phyloP scores from a whole-genome alignment of 1,284 basidiomycete species.

The Xerocomus minutiporus region DNA sequence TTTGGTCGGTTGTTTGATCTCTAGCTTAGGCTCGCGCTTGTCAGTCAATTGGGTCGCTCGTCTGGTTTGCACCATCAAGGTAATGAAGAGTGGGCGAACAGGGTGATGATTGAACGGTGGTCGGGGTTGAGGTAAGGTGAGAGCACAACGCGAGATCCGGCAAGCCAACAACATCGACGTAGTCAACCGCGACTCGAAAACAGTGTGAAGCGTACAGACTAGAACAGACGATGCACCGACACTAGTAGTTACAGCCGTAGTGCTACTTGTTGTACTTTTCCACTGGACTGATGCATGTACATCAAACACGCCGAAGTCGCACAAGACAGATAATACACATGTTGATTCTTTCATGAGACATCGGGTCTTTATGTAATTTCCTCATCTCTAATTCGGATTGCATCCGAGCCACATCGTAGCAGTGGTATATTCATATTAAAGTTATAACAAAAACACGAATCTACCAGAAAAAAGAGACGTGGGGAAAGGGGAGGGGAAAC shows the following conservation, averaged over 20 bases:
- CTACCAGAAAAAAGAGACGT: slow-evolving; percentile 1
- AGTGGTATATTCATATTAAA: slow-evolving; percentile 25
- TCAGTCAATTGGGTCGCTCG: slow-evolving; percentile 4
- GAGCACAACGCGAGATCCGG: not conserved
- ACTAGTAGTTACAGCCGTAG: no score
- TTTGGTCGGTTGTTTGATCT: not conserved
- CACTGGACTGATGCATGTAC: not conserved
- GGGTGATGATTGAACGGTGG: not conserved
- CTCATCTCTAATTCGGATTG: not conserved
- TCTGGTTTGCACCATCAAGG: slow-evolving; percentile 19
- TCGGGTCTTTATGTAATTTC: no score
- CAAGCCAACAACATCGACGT: not conserved
- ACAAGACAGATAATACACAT: no score
- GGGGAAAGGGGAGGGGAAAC: not conserved
- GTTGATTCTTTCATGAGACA: no score
- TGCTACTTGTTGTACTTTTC: no score
- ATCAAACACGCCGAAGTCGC: not conserved
- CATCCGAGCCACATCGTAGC: not conserved
- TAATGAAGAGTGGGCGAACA: not conserved
- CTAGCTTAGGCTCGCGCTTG: not conserved
- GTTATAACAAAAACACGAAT: slow-evolving; percentile 9
- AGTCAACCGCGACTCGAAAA: no score
- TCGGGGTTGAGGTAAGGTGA: not conserved
- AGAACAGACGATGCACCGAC: no score
- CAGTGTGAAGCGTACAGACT: no score